Evolutionary conservation across 306 rosid genomes (phyloP).

Genomic region (Spatholobus suberectus): DNA sequence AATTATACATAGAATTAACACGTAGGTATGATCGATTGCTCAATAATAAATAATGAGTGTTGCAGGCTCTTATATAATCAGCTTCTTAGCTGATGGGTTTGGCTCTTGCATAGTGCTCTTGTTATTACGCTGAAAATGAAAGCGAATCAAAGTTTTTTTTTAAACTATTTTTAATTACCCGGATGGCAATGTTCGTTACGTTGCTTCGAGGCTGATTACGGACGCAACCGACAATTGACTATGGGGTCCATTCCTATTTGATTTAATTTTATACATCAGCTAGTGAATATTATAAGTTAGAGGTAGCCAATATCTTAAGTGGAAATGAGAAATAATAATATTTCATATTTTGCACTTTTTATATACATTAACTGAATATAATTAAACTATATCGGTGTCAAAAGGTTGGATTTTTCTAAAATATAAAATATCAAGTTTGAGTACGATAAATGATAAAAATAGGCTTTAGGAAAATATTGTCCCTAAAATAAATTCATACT

Average conservation of each 20-base stretch:
- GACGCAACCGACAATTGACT: conserved; percentile 20
- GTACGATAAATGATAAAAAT: too few relatives aligned
- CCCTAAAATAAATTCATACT: too few relatives aligned
- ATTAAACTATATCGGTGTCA: too few relatives aligned
- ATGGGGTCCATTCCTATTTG: background rate
- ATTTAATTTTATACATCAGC: background rate
- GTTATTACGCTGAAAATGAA: conserved; percentile 43
- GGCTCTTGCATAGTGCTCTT: background rate
- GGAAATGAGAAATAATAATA: too few relatives aligned
- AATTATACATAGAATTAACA: background rate
- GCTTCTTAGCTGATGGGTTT: background rate
- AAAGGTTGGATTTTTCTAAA: too few relatives aligned
- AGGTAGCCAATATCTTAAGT: too few relatives aligned
- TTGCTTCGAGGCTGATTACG: background rate
- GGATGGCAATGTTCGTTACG: background rate
- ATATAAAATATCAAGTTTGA: too few relatives aligned
- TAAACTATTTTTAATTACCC: background rate
- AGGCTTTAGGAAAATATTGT: too few relatives aligned
- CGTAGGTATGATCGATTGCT: background rate
- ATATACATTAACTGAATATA: too few relatives aligned
- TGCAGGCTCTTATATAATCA: too few relatives aligned
- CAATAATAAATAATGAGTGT: conserved; percentile 34
- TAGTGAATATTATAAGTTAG: too few relatives aligned
- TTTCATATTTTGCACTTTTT: too few relatives aligned
- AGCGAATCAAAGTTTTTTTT: background rate